Evolutionary conservation across 78 protist genomes (phyloP), one percentile per base, ranked within the genome.

Genomic region (Salpingoeca rosetta): DNA sequence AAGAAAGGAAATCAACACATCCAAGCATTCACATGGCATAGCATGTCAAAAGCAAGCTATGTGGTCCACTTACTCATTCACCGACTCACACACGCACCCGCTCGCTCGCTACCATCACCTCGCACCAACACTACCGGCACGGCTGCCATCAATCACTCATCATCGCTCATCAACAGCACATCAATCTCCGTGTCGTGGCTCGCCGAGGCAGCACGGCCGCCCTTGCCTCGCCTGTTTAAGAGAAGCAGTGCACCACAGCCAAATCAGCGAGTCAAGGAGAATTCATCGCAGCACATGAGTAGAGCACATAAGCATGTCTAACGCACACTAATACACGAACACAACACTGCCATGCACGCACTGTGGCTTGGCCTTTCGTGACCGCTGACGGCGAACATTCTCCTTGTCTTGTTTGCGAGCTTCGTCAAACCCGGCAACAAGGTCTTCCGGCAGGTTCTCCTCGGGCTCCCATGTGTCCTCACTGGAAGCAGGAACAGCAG

Each of bases 401-500:
- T n/a, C n/a, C n/a, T n/a, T n/a, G n/a, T n/a, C n/a, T n/a, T n/a
- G n/a, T n/a, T n/a, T n/a, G n/a, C n/a, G n/a, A n/a, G n/a, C n/a
- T n/a, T n/a, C n/a, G n/a, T n/a, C n/a, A n/a, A n/a, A n/a, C n/a
- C n/a, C n/a, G n/a, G n/a, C n/a, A 38, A 87, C 90, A 38, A 43
- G 76, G 56, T 1, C 44, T 72, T 38, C 85, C 31, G 95, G 93
- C 24, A 92, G 95, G 41, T 41, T 35, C 73, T 92, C 95, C 0
- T 93, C 93, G 36, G 87, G 79, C 26, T 90, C 75, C 39, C 88
- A 82, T 72, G 76, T 90, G 78, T 92, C 95, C 2, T 92, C 95
- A 39, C 92, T 92, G 37, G 88, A 83, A 38, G 93, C 87, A 36
- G 90, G 37, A 28, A 88, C 95, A 27, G 88, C 72, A n/a, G 75